phyloP scores from a whole-genome alignment of 1,284 basidiomycete species.

The Microbotryum saponariae region DNA sequence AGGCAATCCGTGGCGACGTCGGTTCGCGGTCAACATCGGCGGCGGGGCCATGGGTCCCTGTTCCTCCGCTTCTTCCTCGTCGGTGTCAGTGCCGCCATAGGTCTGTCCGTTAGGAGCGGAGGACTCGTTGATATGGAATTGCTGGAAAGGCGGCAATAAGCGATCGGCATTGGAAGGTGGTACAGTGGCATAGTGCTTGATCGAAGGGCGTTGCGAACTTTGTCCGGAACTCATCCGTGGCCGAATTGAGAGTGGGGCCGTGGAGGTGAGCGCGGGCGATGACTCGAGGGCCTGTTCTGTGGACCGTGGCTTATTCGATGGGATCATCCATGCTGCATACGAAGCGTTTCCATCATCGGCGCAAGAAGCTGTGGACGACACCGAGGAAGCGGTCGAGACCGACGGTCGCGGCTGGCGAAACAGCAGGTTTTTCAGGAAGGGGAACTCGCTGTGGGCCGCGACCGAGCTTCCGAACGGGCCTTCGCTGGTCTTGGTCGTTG shows the following conservation, averaged over 20 bases:
- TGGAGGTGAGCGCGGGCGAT: too few species aligned
- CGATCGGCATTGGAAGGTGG: conserved; percentile 8
- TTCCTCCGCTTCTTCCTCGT: conserved; percentile 7
- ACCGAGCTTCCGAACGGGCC: too few species aligned
- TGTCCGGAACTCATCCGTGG: not conserved
- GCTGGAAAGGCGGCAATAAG: conserved; percentile 3
- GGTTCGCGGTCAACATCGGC: not conserved
- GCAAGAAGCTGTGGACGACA: conserved; percentile 10
- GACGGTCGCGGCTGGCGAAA: too few species aligned
- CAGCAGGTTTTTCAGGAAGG: too few species aligned
- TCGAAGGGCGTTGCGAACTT: conserved; percentile 4
- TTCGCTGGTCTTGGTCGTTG: too few species aligned
- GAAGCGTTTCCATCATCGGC: not conserved
- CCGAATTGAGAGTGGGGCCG: too few species aligned
- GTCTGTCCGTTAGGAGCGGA: not conserved
- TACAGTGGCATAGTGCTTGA: conserved; percentile 13
- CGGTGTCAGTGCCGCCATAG: not conserved
- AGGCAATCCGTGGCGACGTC: too few species aligned
- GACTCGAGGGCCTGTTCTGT: not conserved
- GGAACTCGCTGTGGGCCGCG: too few species aligned
- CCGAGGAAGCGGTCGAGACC: conserved; percentile 4
- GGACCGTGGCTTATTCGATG: not conserved
- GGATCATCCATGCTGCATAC: not conserved
- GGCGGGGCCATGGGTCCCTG: conserved; percentile 1
- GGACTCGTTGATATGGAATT: conserved; percentile 2